These are phyloP conservation scores for Colletotrichum sp. DNA, from an alignment of 2,329 filamentous ascomycete species.

Conservation along the genomic window DNA sequence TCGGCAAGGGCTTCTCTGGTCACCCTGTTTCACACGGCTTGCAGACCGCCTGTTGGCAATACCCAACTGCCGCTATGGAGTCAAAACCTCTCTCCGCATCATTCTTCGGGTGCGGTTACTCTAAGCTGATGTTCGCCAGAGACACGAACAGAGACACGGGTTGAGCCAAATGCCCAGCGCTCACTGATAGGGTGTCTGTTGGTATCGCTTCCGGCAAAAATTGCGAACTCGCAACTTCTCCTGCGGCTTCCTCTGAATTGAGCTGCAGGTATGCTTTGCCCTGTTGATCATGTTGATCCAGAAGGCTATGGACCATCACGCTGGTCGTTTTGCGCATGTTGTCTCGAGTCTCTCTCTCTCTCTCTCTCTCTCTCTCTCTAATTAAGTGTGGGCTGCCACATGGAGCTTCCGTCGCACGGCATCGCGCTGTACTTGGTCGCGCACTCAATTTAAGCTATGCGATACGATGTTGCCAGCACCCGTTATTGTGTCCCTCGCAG, in stretches of 20 bases:
- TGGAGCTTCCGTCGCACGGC: background rate
- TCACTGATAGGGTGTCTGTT: background rate
- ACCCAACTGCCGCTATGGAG: background rate
- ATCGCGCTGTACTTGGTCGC: background rate
- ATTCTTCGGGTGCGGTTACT: background rate
- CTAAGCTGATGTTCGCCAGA: background rate
- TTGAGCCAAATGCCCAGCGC: background rate
- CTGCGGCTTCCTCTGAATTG: background rate
- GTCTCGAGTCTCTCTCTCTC: background rate
- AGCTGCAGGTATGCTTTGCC: background rate
- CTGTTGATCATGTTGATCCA: background rate
- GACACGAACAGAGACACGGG: background rate
- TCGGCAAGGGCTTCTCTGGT: background rate
- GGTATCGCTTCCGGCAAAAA: background rate
- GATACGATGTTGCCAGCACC: constrained; percentile 12
- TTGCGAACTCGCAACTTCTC: background rate
- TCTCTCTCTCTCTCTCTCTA: background rate
- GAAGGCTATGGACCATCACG: background rate
- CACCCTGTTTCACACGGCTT: constrained; percentile 5
- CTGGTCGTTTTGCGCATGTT: background rate
- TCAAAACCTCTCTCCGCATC: background rate
- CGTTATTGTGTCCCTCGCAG: background rate
- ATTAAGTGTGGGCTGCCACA: background rate
- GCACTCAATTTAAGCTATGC: background rate
- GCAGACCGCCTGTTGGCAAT: constrained; percentile 8